A percentile compares a stretch with the other conserved stretches of the same genome.
These are phyloP conservation scores for Penicillium arizonense DNA, from an alignment of 495 filamentous ascomycete genomes.

Conservation along the genomic window DNA sequence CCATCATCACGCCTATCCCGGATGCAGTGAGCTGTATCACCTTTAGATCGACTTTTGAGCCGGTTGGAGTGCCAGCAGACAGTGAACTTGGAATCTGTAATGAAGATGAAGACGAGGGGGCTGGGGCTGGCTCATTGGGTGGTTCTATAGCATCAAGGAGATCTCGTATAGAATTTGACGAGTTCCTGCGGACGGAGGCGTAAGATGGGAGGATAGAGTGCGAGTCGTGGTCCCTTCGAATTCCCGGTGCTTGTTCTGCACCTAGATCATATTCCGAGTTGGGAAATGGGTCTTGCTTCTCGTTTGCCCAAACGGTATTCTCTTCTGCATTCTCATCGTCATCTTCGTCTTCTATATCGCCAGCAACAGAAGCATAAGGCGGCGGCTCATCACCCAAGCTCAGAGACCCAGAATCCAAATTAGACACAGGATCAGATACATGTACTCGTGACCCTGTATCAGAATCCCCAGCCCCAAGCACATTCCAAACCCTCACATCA, in stretches of 20 bases:
- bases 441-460: background rate
- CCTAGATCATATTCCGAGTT: too few relatives aligned
- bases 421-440: background rate
- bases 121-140: constrained; percentile 21
- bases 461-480: constrained; percentile 5
- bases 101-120: constrained; percentile 9
- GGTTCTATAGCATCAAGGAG: constrained; percentile 26
- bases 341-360: constrained; percentile 1
- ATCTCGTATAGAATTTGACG: constrained; percentile 16
- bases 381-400: background rate
- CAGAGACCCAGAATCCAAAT: background rate
- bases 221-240: background rate
- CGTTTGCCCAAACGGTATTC: background rate
- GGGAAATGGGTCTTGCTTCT: background rate
- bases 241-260: background rate
- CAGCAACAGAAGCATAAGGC: background rate
- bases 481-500: constrained; percentile 16
- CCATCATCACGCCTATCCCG: constrained; percentile 21
- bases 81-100: background rate
- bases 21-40: constrained; percentile 15
- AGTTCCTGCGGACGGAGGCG: constrained; percentile 12
- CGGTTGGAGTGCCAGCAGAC: background rate
- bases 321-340: background rate
- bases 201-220: constrained; percentile 8
- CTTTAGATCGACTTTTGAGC: constrained; percentile 13